phyloP scores from a whole-genome alignment of 2,329 filamentous ascomycete genomes.

The Colletotrichum shisoi region DNA sequence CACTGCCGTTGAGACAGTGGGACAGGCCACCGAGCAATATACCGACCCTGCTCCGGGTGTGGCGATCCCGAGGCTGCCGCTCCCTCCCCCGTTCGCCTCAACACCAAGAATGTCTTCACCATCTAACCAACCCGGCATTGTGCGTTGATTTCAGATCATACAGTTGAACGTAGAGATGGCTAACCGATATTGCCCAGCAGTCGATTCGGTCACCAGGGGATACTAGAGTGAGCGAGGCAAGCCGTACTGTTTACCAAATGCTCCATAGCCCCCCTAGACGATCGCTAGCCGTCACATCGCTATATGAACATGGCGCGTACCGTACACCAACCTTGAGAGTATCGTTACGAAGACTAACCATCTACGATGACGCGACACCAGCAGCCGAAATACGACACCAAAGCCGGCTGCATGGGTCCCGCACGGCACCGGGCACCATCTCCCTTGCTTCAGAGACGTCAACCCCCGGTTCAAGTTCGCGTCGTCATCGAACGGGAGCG shows the following conservation, averaged over 20 bases:
- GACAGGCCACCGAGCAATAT: background rate
- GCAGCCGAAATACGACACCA: slow-evolving; percentile 56
- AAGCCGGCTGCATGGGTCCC: slow-evolving; percentile 54
- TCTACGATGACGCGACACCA: slow-evolving; percentile 59
- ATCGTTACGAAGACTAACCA: background rate
- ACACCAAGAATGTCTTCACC: slow-evolving; percentile 6
- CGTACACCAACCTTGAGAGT: background rate
- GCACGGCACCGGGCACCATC: slow-evolving; percentile 52
- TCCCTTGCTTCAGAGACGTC: background rate
- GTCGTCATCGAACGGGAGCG: slow-evolving; percentile 42
- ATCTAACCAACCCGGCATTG: background rate
- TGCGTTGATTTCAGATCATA: background rate
- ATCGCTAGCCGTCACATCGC: background rate
- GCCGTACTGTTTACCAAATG: background rate
- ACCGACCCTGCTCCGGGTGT: background rate
- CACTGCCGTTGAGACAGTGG: background rate
- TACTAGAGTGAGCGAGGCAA: background rate
- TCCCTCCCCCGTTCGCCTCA: slow-evolving; percentile 42
- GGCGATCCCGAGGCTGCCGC: slow-evolving; percentile 42
- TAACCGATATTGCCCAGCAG: background rate
- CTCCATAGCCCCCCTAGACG: background rate
- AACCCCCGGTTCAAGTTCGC: background rate
- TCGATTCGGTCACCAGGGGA: background rate
- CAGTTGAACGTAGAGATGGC: background rate
- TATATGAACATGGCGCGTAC: background rate